phyloP scores from a whole-genome alignment of 2,329 filamentous ascomycete genomes.

The Clarireedia hainanense region DNA sequence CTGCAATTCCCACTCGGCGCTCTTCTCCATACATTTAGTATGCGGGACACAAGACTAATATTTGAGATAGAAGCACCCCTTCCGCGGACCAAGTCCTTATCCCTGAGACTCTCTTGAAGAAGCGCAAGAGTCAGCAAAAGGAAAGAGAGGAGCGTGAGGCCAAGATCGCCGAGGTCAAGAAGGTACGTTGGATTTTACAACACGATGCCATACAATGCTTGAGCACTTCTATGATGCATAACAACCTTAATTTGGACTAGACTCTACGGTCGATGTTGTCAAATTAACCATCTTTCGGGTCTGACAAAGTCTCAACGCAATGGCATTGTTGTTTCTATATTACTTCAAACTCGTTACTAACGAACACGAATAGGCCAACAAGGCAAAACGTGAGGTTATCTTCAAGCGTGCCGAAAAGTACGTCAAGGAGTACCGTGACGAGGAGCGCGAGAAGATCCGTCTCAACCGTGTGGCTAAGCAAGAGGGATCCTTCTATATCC shows the following conservation, averaged over 20 bases:
- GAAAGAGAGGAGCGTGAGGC: slow-evolving; percentile 81
- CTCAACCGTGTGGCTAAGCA: slow-evolving; percentile 83
- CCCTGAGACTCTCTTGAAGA: slow-evolving; percentile 99
- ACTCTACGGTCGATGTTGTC: slow-evolving; percentile 81
- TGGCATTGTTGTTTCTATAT: slow-evolving; percentile 17
- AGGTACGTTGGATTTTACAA: slow-evolving; percentile 45
- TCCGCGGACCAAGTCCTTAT: slow-evolving; percentile 94
- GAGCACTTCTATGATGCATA: slow-evolving; percentile 68
- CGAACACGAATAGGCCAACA: slow-evolving; percentile 65
- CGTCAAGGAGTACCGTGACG: slow-evolving; percentile 98
- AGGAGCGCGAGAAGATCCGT: slow-evolving; percentile 97
- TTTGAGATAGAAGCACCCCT: slow-evolving; percentile 73
- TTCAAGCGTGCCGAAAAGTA: slow-evolving; percentile 99
- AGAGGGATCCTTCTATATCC: slow-evolving; percentile 88
- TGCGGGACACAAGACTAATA: slow-evolving; percentile 70
- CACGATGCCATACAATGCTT: slow-evolving; percentile 31
- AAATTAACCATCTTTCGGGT: slow-evolving; percentile 99
- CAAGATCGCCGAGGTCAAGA: slow-evolving; percentile 78
- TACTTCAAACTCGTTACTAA: slow-evolving; percentile 29
- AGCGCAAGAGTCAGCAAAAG: slow-evolving; percentile 99
- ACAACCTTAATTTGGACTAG: slow-evolving; percentile 83
- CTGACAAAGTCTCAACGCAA: slow-evolving; percentile 50
- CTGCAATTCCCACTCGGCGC: slow-evolving; percentile 90
- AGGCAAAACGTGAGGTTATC: slow-evolving; percentile 97
- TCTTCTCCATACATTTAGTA: slow-evolving; percentile 54